These are phyloP conservation scores for Westerdykella sp. DNA, from an alignment of 2,329 filamentous ascomycete species.

Conservation along the genomic window DNA sequence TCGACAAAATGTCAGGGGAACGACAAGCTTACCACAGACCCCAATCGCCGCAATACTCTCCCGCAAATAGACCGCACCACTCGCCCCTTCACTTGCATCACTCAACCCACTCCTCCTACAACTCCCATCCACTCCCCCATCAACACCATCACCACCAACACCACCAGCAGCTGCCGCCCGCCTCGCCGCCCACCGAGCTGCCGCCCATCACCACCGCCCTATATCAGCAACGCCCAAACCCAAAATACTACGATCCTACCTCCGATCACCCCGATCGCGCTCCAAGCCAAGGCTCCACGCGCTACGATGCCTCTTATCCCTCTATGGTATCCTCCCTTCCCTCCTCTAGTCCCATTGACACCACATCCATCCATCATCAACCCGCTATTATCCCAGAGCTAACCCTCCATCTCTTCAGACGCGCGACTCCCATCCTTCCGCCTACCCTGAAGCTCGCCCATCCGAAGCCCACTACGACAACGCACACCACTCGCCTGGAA, in stretches of 20 bases:
- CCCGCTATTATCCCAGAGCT: conserved; percentile 16
- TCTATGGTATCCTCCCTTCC: conserved; percentile 24
- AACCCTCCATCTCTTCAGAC: conserved; percentile 19
- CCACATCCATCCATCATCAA: conserved; percentile 2
- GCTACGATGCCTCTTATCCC: conserved; percentile 30
- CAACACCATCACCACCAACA: conserved; percentile 21
- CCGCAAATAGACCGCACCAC: conserved; percentile 29
- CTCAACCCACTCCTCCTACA: conserved; percentile 15
- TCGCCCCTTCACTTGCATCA: conserved; percentile 21
- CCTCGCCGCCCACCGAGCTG: conserved; percentile 35
- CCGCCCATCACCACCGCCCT: conserved; percentile 37
- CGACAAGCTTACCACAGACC: conserved; percentile 30
- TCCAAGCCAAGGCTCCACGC: conserved; percentile 26
- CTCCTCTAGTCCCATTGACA: conserved; percentile 2
- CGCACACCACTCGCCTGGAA: conserved; percentile 34
- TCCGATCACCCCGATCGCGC: conserved; percentile 39
- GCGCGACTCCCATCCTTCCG: conserved; percentile 26
- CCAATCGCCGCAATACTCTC: conserved; percentile 31
- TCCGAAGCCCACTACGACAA: conserved; percentile 33
- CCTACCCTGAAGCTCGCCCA: conserved; percentile 28
- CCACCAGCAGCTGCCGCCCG: conserved; percentile 27
- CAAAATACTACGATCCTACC: conserved; percentile 48
- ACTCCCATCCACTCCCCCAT: conserved; percentile 17
- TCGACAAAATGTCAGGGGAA: conserved; percentile 33
- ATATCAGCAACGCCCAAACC: conserved; percentile 34